Evolutionary conservation across 495 filamentous ascomycete genomes (phyloP).

Genomic region (Trichodelitschia bisporula): DNA sequence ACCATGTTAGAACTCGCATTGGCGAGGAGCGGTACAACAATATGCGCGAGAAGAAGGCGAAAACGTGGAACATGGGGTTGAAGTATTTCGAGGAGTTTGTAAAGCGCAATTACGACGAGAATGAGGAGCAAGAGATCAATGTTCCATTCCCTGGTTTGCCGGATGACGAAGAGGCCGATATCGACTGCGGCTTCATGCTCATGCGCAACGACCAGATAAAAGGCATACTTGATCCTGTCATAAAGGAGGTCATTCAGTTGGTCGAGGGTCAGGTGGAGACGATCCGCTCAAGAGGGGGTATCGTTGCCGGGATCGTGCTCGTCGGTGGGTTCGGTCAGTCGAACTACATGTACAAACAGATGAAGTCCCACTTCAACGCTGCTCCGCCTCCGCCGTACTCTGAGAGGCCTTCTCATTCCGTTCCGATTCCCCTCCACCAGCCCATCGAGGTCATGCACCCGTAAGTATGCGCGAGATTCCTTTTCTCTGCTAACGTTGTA

Average conservation of each 20-base stretch:
- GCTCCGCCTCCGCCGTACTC: constrained; percentile 39
- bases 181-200: constrained; percentile 19
- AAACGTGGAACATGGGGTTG: constrained; percentile 50
- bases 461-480: no score
- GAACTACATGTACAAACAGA: constrained; percentile 33
- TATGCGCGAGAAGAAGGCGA: constrained; percentile 21
- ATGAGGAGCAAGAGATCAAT: constrained; percentile 42
- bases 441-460: constrained; percentile 32
- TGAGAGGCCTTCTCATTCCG: constrained; percentile 30
- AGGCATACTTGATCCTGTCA: constrained; percentile 23
- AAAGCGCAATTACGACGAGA: constrained; percentile 42
- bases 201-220: constrained; percentile 20
- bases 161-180: constrained; percentile 26
- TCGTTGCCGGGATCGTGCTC: constrained; percentile 41
- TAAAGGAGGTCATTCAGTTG: constrained; percentile 29
- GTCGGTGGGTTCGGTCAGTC: constrained; percentile 51
- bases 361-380: constrained; percentile 37
- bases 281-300: constrained; percentile 28
- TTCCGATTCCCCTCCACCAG: constrained; percentile 13
- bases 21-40: constrained; percentile 15
- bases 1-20: constrained; percentile 18
- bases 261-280: constrained; percentile 30
- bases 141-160: constrained; percentile 49
- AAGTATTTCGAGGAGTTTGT: constrained; percentile 45
- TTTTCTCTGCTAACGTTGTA: no score